Base-by-base conservation (phyloP, 345 rosid genomes). In the Sonneratia caseolaris region DNA sequence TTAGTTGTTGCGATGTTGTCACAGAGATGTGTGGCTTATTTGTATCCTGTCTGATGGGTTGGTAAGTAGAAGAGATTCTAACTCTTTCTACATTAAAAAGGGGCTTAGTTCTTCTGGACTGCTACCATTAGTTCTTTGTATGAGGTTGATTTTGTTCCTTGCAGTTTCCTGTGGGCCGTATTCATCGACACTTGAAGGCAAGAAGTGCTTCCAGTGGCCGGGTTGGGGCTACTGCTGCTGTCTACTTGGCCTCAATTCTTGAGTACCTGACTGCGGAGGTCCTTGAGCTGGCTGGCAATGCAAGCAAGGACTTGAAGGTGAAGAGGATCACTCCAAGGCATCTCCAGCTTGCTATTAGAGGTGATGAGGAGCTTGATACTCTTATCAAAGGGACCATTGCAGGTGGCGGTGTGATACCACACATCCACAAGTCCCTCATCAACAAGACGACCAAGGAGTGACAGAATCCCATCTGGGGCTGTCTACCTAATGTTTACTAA, bases 401-500 rank as follows among this genome's bases (percentile, higher is more conserved):
- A 19, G 84, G 84, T 64, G 97, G 97, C 3, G 94, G 94, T 70
- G 97, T 91, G n/a, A 91, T 91, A 72, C 97, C 97, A 74, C 97
- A 89, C 79, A 91, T 91, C 75, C 97, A 91, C 86, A 91, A 91
- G 80, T 89, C 94, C 53, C 92, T 89, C n/a, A 82, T 89, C 84
- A 91, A 91, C 85, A 91, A 91, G 73, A 81, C 88, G 75, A 78
- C 91, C 78, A 89, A 86, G 77, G 91, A 91, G 6, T 87, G 76
- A 87, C 70, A 2, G 51, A 2, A 37, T 5, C 3, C 35, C 38
- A 12, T 35, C 18, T 10, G 10, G 18, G 66, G 37, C 27, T 62
- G 32, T 62, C 27, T 32, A 35, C 27, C 19, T 32, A 62, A 4
- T 62, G 38, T 32, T 32, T 42, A 42, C 21, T 53, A 2, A 53